Evolutionary conservation across 495 filamentous ascomycete genomes (phyloP).

Genomic region (Delitschia confertaspora): DNA sequence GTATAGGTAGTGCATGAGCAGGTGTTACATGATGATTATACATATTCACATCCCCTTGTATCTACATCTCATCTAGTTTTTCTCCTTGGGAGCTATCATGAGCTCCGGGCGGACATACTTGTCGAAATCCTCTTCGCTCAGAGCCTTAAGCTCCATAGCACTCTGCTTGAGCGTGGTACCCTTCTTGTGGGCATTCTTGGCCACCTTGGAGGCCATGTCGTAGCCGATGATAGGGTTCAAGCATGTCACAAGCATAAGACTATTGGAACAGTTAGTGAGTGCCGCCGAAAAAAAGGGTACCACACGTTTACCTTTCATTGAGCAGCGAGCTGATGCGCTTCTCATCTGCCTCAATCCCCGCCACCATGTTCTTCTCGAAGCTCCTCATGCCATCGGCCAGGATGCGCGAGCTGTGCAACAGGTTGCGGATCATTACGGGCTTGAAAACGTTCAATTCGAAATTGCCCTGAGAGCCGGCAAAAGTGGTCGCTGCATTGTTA

Average conservation of each 20-base stretch:
- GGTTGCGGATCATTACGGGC: conserved; percentile 87
- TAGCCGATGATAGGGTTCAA: conserved; percentile 98
- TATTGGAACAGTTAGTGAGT: conserved; percentile 31
- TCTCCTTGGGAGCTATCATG: conserved; percentile 77
- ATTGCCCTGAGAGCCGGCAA: conserved; percentile 94
- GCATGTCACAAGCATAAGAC: conserved; percentile 97
- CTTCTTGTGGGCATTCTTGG: conserved; percentile 99
- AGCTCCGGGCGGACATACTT: conserved; percentile 86
- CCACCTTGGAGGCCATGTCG: conserved; percentile 95
- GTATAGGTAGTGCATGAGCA: no score
- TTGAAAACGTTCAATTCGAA: conserved; percentile 99
- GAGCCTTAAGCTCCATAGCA: conserved; percentile 82
- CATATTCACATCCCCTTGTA: no score
- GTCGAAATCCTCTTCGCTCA: conserved; percentile 89
- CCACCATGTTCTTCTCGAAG: conserved; percentile 88
- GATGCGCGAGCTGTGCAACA: conserved; percentile 81
- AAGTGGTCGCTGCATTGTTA: conserved; percentile 83
- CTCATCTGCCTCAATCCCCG: conserved; percentile 86
- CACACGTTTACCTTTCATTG: conserved; percentile 68
- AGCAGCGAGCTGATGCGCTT: conserved; percentile 76
- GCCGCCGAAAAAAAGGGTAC: neutral
- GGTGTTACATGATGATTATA: no score
- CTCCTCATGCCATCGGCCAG: conserved; percentile 86
- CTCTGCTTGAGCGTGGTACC: conserved; percentile 84
- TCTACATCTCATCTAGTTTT: conserved; percentile 28